Evolutionary conservation across 352 stramenopile genomes (phyloP), one percentile per base, ranked within the genome.

Genomic region (Lagenidium giganteum): DNA sequence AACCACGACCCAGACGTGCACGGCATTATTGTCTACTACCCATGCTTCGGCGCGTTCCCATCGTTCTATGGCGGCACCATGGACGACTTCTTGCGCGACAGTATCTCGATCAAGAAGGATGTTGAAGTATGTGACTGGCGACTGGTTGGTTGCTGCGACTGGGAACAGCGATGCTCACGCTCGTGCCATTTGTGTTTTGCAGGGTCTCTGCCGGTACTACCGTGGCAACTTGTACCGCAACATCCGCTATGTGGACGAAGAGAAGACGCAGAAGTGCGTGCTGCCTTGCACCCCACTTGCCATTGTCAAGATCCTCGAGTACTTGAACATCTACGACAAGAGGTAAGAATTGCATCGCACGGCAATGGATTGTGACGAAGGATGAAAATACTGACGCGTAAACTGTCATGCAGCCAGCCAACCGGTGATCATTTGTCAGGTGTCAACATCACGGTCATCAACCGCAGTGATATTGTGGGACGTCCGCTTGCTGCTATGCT

Each of bases 21-120:
- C 70, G 93, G 96, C 28, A 98, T 98, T 51, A 95, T 99, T 42
- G 88, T 99, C 14, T 99, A 99, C 71, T 99, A 99, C 72, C 96
- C 96, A 36, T 98, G 97, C 69, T 99, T 98, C 54, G 96, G 95
- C 30, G 59, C 88, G 32, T 95, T 97, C 51, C 94, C 96, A 50
- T 97, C 82, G 32, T 99, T 98, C 64, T 98, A 83, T 47, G 96
- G 96, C 22, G 93, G 90, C 34, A 90, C 80, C 44, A 98, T 98
- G 79, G 95, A 99, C 76, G 96, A 99, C 70, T 98, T 98, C 44
- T 53, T 99, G 23, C 84, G 96, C 46, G 96, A 99, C 73, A 89
- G 69, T 24, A 94, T 98, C 37, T 97, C 85, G 30, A 84, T 96
- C 51, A 95, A 97, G 67, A 98, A 98, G 67, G 96, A 99, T 61